Evolutionary conservation across 495 filamentous ascomycete species (phyloP).

Genomic region (Lasiosphaeriaceae sp.): DNA sequence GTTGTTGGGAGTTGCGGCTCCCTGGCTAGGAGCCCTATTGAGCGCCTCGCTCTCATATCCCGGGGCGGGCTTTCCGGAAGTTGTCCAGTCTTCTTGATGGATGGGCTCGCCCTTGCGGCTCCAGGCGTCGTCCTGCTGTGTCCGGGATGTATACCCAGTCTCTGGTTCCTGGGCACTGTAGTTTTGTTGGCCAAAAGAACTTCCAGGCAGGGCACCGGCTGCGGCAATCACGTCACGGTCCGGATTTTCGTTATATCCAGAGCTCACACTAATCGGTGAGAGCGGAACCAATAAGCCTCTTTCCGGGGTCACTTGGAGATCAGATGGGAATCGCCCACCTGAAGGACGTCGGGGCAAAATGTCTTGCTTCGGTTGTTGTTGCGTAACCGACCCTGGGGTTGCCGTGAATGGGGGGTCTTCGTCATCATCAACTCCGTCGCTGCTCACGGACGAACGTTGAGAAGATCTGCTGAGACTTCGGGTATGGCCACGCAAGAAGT

Average conservation of each 20-base stretch:
- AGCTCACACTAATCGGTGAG: conserved; percentile 74
- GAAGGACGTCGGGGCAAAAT: conserved; percentile 57
- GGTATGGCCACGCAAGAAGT: conserved; percentile 75
- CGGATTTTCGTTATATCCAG: conserved; percentile 47
- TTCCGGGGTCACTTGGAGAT: conserved; percentile 66
- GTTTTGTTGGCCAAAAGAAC: conserved; percentile 30
- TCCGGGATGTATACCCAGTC: background rate
- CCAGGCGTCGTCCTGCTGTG: background rate
- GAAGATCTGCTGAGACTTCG: conserved; percentile 70
- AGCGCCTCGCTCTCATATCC: too few species aligned
- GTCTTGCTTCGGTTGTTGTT: conserved; percentile 43
- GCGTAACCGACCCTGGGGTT: conserved; percentile 44
- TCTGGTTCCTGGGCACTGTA: conserved; percentile 1
- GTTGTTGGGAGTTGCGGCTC: too few species aligned
- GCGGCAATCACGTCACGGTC: conserved; percentile 57
- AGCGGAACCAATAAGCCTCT: conserved; percentile 72
- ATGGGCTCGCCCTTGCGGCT: background rate
- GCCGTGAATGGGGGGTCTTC: conserved; percentile 74
- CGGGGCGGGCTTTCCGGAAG: too few species aligned
- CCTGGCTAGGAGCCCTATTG: too few species aligned
- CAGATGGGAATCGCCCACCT: conserved; percentile 88
- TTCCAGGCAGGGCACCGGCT: conserved; percentile 48
- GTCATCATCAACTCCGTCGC: conserved; percentile 78
- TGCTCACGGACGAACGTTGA: conserved; percentile 61
- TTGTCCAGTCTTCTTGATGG: too few species aligned